A percentile compares a stretch with the other conserved stretches of the same genome.
Conservation (phyloP, 805 yeast species). For the Nadsonia fulvescens region DNA sequence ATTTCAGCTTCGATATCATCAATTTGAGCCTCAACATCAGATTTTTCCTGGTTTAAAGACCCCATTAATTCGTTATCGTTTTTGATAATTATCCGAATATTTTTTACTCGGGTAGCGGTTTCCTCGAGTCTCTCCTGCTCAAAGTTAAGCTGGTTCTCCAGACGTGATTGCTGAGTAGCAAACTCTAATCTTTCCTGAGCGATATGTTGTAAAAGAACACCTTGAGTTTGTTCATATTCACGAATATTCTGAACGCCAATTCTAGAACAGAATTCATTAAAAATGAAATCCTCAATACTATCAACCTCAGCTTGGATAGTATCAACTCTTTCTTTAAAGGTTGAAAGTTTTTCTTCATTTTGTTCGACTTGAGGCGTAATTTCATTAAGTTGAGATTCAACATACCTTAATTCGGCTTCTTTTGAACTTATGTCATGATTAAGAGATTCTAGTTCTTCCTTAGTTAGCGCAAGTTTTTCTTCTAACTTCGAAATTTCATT, state of each 20-base stretch:
- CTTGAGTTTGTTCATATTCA: conserved; percentile 57
- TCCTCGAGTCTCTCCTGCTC: conserved; percentile 43
- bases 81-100: conserved; percentile 18
- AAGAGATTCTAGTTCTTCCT: too few species aligned
- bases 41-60: conserved; percentile 1
- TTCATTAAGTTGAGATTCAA: conserved; percentile 22
- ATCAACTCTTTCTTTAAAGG: conserved; percentile 6
- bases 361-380: conserved; percentile 7
- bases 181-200: conserved; percentile 28
- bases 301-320: conserved; percentile 6
- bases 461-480: too few species aligned
- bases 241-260: conserved; percentile 37
- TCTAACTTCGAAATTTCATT: too few species aligned
- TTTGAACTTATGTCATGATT: too few species aligned
- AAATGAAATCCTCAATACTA: conserved; percentile 12
- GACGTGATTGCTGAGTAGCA: conserved; percentile 38
- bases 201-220: conserved; percentile 18
- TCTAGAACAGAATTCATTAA: conserved; percentile 33
- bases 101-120: conserved; percentile 27
- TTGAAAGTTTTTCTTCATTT: conserved; percentile 8
- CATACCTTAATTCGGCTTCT: conserved; percentile 11
- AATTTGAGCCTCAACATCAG: neutral
- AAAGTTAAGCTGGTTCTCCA: conserved; percentile 44
- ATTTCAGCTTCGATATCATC: conserved; percentile 7
- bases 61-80: conserved; percentile 17